Evolutionary conservation across 805 yeast genomes (phyloP).

Genomic region (Kodamaea nitidulidarum): DNA sequence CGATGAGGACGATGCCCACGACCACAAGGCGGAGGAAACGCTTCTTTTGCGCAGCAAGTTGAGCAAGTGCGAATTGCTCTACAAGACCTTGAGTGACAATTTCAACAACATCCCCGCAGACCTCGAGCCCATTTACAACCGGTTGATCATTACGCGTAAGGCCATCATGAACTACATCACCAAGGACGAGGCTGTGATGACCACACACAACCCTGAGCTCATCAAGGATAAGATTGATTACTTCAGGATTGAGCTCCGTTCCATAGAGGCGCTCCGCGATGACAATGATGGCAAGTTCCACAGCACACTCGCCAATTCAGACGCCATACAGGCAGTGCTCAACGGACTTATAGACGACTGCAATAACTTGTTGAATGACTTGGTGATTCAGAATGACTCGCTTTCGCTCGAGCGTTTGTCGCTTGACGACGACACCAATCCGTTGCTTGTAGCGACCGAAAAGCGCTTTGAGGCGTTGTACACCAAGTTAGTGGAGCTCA

Average conservation of each 20-base stretch:
- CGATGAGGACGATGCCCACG: conserved; percentile 12
- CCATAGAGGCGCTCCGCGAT: conserved; percentile 42
- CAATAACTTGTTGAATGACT: conserved; percentile 66
- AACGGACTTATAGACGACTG: conserved; percentile 84
- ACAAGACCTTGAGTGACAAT: conserved; percentile 50
- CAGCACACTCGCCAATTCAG: conserved; percentile 18
- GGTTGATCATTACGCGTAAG: conserved; percentile 61
- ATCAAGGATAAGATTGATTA: conserved; percentile 15
- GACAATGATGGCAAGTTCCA: conserved; percentile 48
- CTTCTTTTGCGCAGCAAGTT: conserved; percentile 62
- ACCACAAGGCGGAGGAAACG: conserved; percentile 44
- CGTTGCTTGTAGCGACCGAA: conserved; percentile 10
- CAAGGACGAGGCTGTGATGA: conserved; percentile 2
- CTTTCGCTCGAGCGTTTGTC: conserved; percentile 20
- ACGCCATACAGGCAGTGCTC: conserved; percentile 43
- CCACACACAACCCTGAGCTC: conserved; percentile 8
- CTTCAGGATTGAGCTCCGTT: conserved; percentile 23
- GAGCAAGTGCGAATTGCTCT: conserved; percentile 56
- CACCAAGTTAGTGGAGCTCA: conserved; percentile 58
- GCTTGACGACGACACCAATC: conserved; percentile 16
- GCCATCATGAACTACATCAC: conserved; percentile 39
- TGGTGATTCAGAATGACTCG: conserved; percentile 43
- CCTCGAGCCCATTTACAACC: conserved; percentile 46
- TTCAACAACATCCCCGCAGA: conserved; percentile 41
- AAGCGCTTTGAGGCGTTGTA: conserved; percentile 49